Percentiles rank a stretch among this genome's conserved stretches.
Evolutionary conservation across 805 yeast genomes (phyloP).

Genomic region (Candida sphagnicola): DNA sequence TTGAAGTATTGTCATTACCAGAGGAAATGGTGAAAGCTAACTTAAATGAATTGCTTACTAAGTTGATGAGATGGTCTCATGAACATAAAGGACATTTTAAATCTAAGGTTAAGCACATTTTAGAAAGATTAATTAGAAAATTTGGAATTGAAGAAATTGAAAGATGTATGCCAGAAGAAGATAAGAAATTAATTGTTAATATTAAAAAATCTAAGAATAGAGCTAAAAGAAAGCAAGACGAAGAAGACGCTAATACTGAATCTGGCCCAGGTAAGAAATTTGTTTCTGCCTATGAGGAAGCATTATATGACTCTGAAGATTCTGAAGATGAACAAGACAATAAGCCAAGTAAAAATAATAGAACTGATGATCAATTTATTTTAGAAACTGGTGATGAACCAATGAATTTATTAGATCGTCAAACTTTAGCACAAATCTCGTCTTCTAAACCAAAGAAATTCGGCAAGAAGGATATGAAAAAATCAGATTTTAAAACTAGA

Average conservation of each 20-base stretch:
- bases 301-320: constrained; percentile 68
- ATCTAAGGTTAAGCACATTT: constrained; percentile 85
- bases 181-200: constrained; percentile 74
- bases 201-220: constrained; percentile 84
- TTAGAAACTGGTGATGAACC: constrained; percentile 76
- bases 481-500: constrained; percentile 44
- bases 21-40: constrained; percentile 67
- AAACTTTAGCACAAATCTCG: constrained; percentile 82
- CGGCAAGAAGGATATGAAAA: constrained; percentile 39
- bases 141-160: constrained; percentile 89
- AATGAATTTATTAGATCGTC: constrained; percentile 81
- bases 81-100: constrained; percentile 96
- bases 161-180: constrained; percentile 84
- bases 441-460: constrained; percentile 75
- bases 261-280: constrained; percentile 43
- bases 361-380: constrained; percentile 58
- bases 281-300: constrained; percentile 90
- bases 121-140: constrained; percentile 86
- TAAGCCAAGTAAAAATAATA: constrained; percentile 20
- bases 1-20: constrained; percentile 79
- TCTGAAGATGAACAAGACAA: constrained; percentile 56
- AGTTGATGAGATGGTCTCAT: constrained; percentile 87
- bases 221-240: constrained; percentile 66
- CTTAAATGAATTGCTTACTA: constrained; percentile 60
- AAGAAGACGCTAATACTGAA: constrained; percentile 17